phyloP scores from a whole-genome alignment of 176 grass and related monocot genomes.

The Alloteropsis semialata region DNA sequence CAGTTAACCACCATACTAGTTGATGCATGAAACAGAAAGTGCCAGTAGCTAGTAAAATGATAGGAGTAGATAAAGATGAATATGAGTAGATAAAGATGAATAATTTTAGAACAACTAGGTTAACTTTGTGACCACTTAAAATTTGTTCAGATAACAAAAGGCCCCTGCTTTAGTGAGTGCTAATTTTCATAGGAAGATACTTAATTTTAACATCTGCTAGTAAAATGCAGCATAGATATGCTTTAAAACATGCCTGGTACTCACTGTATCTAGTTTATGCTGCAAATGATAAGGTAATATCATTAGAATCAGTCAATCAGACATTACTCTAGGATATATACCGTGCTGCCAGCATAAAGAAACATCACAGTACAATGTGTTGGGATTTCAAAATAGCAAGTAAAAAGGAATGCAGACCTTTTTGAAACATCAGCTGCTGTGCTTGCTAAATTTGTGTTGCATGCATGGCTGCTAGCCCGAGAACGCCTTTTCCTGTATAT shows the following conservation, averaged over 20 bases:
- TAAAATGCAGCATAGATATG: background rate
- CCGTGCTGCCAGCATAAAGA: background rate
- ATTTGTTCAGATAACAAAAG: constrained; percentile 7
- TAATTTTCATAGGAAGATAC: background rate
- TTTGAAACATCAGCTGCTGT: constrained; percentile 37
- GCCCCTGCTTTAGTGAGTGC: background rate
- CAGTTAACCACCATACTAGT: background rate
- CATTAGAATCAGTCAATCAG: constrained; percentile 5
- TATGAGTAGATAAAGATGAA: background rate
- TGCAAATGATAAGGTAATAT: constrained; percentile 1
- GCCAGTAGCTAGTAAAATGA: background rate
- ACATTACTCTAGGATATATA: background rate
- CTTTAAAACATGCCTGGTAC: background rate
- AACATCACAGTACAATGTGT: background rate
- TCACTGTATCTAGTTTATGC: background rate
- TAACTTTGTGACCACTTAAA: background rate
- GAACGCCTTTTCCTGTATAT: constrained; percentile 60
- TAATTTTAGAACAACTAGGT: background rate
- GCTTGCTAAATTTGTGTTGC: constrained; percentile 35
- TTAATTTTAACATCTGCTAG: background rate
- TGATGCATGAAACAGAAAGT: background rate
- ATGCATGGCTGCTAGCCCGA: constrained; percentile 33
- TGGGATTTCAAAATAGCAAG: background rate
- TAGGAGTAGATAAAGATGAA: no score
- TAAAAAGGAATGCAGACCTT: constrained; percentile 33